A percentile compares a stretch with the other conserved stretches of the same genome.
phyloP scores from a whole-genome alignment of 129 eudicot genomes.

The Centaurea solstitialis region DNA sequence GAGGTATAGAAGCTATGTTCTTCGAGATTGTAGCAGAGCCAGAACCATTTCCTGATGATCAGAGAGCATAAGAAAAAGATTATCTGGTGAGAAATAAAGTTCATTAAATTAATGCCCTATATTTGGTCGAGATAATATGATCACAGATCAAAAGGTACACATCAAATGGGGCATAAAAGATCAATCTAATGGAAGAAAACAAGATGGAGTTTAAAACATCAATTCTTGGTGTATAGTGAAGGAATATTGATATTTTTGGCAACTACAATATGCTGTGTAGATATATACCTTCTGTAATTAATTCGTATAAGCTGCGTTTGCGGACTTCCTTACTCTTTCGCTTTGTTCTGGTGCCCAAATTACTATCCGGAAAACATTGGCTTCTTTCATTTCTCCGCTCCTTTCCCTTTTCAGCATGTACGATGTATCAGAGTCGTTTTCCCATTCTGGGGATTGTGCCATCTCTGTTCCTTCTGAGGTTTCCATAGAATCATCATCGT shows the following conservation, averaged over 20 bases:
- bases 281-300: conserved; percentile 56
- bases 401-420: conserved; percentile 9
- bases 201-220: neutral
- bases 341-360: conserved; percentile 24
- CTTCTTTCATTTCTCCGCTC: neutral
- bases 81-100: conserved; percentile 17
- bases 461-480: conserved; percentile 14
- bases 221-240: neutral
- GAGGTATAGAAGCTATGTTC: conserved; percentile 25
- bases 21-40: conserved; percentile 24
- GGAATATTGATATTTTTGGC: neutral
- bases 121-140: conserved; percentile 3
- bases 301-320: conserved; percentile 56
- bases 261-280: neutral
- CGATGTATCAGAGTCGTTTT: conserved; percentile 9
- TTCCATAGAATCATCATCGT: conserved; percentile 23
- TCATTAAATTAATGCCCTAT: neutral
- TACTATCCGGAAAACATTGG: neutral
- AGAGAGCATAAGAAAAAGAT: conserved; percentile 22
- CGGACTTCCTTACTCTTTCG: conserved; percentile 50
- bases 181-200: neutral
- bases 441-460: conserved; percentile 2
- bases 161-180: neutral
- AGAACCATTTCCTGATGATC: conserved; percentile 41
- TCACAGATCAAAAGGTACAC: neutral